Conservation (phyloP, 1,139 yeast genomes). For the Geotrichum cucujoidarum region DNA sequence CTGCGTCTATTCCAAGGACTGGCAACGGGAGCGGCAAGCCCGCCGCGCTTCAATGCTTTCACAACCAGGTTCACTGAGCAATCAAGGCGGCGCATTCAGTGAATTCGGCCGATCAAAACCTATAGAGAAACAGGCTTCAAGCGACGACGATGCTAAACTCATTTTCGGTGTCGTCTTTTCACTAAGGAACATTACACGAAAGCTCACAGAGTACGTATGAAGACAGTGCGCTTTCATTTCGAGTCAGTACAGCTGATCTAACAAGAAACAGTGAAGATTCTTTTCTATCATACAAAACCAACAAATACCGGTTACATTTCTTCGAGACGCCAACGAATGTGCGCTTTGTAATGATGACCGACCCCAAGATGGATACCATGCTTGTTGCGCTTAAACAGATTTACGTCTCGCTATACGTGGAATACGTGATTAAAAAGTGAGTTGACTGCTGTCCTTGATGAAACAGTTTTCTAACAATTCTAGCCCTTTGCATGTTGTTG, state of each 20-base stretch:
- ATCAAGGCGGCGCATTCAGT: slow-evolving; percentile 12
- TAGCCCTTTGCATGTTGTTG: slow-evolving; percentile 37
- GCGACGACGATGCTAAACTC: slow-evolving; percentile 64
- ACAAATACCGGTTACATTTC: slow-evolving; percentile 71
- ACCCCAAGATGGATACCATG: slow-evolving; percentile 56
- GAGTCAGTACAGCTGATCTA: background rate
- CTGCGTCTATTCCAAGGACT: slow-evolving; percentile 34
- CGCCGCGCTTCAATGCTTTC: slow-evolving; percentile 15
- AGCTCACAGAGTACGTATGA: slow-evolving; percentile 39
- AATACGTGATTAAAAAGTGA: slow-evolving; percentile 61
- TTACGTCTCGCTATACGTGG: slow-evolving; percentile 62
- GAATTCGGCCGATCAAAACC: slow-evolving; percentile 14
- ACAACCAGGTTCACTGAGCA: slow-evolving; percentile 25
- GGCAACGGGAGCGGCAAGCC: slow-evolving; percentile 28
- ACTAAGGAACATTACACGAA: slow-evolving; percentile 64
- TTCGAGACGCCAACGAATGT: slow-evolving; percentile 75
- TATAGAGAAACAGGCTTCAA: slow-evolving; percentile 18
- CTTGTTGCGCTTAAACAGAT: slow-evolving; percentile 59
- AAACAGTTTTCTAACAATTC: slow-evolving; percentile 3
- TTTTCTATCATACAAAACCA: slow-evolving; percentile 63
- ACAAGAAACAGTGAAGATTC: slow-evolving; percentile 39
- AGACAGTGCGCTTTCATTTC: background rate
- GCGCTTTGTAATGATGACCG: slow-evolving; percentile 70
- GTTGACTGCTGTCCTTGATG: slow-evolving; percentile 14
- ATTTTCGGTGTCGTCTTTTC: slow-evolving; percentile 86